Evolutionary conservation across 176 grass and related monocot species (phyloP).

Genomic region (Metroxylon sagu): DNA sequence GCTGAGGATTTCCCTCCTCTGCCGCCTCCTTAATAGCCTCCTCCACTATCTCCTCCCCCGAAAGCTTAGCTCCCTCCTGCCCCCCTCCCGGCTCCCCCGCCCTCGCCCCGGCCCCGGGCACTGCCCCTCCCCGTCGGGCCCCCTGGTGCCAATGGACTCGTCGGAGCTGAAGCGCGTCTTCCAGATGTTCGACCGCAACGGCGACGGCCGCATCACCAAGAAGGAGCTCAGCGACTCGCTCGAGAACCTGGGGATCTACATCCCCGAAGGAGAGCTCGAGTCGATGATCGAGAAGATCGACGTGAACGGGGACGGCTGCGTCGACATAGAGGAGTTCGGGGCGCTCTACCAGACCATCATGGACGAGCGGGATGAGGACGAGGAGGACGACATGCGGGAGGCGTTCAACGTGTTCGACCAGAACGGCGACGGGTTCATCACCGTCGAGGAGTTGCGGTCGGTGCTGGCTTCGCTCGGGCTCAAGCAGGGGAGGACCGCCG

Average conservation of each 20-base stretch:
- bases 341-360: slow-evolving; percentile 55
- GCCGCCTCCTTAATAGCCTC: too few species aligned
- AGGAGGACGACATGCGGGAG: slow-evolving; percentile 49
- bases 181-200: slow-evolving; percentile 64
- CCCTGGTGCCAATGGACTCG: neutral
- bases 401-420: slow-evolving; percentile 79
- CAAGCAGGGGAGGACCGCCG: slow-evolving; percentile 48
- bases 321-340: slow-evolving; percentile 68
- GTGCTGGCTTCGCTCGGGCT: slow-evolving; percentile 67
- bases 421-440: slow-evolving; percentile 76
- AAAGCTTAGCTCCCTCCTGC: too few species aligned
- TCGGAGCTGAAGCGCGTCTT: slow-evolving; percentile 52
- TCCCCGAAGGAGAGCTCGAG: slow-evolving; percentile 39
- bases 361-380: slow-evolving; percentile 1
- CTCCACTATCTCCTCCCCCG: too few species aligned
- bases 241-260: slow-evolving; percentile 50
- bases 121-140: too few species aligned
- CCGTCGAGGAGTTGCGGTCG: slow-evolving; percentile 54
- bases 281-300: slow-evolving; percentile 67
- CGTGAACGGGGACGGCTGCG: slow-evolving; percentile 59
- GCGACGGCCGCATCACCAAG: slow-evolving; percentile 58
- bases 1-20: too few species aligned
- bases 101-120: too few species aligned
- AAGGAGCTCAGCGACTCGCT: slow-evolving; percentile 70
- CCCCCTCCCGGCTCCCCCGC: too few species aligned